Evolutionary conservation across 129 eudicot species (phyloP).

Genomic region (Chrysanthemum seticuspe): DNA sequence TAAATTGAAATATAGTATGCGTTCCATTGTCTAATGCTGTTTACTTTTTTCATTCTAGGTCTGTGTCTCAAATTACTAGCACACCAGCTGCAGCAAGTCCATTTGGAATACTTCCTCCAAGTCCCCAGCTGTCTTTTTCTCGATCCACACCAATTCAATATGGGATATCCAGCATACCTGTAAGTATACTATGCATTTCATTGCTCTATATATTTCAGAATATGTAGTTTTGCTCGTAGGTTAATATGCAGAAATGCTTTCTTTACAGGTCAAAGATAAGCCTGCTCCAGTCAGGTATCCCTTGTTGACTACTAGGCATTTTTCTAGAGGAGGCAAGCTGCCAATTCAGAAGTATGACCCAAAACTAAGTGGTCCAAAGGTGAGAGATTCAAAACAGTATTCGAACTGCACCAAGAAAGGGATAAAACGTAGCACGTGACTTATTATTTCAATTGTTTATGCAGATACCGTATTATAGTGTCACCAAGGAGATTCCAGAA

Average conservation of each 20-base stretch:
- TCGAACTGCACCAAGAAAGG: not conserved
- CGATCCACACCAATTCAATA: slow-evolving; percentile 26
- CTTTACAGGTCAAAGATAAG: slow-evolving; percentile 50
- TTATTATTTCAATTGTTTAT: slow-evolving; percentile 8
- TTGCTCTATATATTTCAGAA: not conserved
- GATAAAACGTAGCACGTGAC: not conserved
- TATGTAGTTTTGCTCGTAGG: not conserved
- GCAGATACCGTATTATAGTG: slow-evolving; percentile 53
- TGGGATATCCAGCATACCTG: slow-evolving; percentile 65
- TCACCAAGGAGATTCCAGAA: slow-evolving; percentile 26
- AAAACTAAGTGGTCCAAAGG: slow-evolving; percentile 51
- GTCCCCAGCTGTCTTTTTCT: slow-evolving; percentile 24
- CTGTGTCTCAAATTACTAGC: slow-evolving; percentile 23
- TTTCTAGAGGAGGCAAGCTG: slow-evolving; percentile 33
- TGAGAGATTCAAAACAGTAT: slow-evolving; percentile 23
- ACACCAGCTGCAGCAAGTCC: slow-evolving; percentile 38
- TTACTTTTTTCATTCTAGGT: slow-evolving; percentile 17
- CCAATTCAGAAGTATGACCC: slow-evolving; percentile 44
- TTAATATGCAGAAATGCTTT: slow-evolving; percentile 3
- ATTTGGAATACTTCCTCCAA: slow-evolving; percentile 39
- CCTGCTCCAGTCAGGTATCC: slow-evolving; percentile 40
- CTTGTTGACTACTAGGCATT: slow-evolving; percentile 36
- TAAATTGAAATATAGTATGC: not conserved
- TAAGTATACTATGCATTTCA: slow-evolving; percentile 29
- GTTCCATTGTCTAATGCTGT: not conserved